Conservation (phyloP, 306 rosid genomes). For the Elaeagnus macrophylla region DNA sequence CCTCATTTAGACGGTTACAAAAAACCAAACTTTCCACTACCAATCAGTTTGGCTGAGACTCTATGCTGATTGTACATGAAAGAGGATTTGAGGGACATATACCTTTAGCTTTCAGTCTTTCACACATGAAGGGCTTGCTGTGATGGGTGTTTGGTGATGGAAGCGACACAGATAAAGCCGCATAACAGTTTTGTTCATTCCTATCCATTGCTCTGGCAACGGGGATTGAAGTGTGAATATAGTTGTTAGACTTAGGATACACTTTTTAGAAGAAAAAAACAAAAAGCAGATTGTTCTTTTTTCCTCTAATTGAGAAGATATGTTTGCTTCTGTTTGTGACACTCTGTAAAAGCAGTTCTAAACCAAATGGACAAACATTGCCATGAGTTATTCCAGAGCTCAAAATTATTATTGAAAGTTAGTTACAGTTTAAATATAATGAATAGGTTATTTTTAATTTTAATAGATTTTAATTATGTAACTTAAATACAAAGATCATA, state of each 20-base stretch:
- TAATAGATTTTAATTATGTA: too few species aligned
- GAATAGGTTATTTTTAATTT: too few species aligned
- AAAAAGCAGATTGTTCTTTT: too few species aligned
- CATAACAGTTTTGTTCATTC: background rate
- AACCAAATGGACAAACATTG: too few species aligned
- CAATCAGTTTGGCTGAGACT: constrained; percentile 31
- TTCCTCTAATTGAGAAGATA: too few species aligned
- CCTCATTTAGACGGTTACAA: constrained; percentile 23
- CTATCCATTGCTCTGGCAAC: constrained; percentile 2
- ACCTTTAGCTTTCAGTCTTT: constrained; percentile 24
- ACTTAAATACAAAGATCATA: too few species aligned
- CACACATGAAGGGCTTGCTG: constrained; percentile 3
- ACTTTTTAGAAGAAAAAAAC: constrained; percentile 2
- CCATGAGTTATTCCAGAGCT: too few species aligned
- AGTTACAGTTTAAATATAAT: too few species aligned
- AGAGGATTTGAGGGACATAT: constrained; percentile 1
- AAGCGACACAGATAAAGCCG: background rate
- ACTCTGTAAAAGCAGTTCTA: too few species aligned
- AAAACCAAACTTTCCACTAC: constrained; percentile 24
- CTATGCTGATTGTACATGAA: background rate
- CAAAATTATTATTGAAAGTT: too few species aligned
- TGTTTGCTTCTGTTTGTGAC: too few species aligned
- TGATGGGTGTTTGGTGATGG: constrained; percentile 22
- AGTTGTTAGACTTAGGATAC: constrained; percentile 16
- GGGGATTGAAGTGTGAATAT: constrained; percentile 17